These are phyloP conservation scores for Achaetomiella virescens DNA, from an alignment of 495 filamentous ascomycete species.

Conservation along the genomic window DNA sequence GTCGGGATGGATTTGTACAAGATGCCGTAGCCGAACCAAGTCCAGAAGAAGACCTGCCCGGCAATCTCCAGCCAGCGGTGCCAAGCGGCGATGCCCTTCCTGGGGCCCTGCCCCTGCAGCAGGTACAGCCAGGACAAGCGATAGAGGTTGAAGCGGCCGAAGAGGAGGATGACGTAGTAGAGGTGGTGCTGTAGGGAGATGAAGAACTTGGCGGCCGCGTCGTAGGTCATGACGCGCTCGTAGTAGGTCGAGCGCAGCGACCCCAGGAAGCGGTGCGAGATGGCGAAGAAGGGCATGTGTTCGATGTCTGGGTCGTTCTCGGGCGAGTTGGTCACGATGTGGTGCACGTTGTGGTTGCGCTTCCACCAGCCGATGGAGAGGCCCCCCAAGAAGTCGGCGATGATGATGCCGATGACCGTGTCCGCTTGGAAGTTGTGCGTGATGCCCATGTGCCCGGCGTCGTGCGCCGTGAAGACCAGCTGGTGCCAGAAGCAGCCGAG, in stretches of 20 bases:
- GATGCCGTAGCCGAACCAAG: slow-evolving; percentile 84
- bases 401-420: slow-evolving; percentile 78
- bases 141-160: slow-evolving; percentile 93
- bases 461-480: slow-evolving; percentile 89
- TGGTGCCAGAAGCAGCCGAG: slow-evolving; percentile 93
- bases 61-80: slow-evolving; percentile 78
- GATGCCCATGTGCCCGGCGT: slow-evolving; percentile 96
- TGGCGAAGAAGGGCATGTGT: slow-evolving; percentile 91
- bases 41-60: slow-evolving; percentile 87
- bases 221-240: slow-evolving; percentile 77
- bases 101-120: slow-evolving; percentile 66
- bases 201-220: slow-evolving; percentile 63
- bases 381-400: slow-evolving; percentile 86
- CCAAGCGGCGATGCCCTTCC: slow-evolving; percentile 81
- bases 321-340: slow-evolving; percentile 92
- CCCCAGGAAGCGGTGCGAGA: slow-evolving; percentile 78
- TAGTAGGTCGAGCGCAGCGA: slow-evolving; percentile 83
- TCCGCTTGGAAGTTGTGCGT: slow-evolving; percentile 82
- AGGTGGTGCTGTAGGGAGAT: slow-evolving; percentile 73
- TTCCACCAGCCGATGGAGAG: slow-evolving; percentile 98
- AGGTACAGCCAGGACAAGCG: slow-evolving; percentile 77
- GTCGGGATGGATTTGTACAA: slow-evolving; percentile 71
- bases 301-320: slow-evolving; percentile 98
- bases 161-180: slow-evolving; percentile 78
- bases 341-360: slow-evolving; percentile 93